Conservation (phyloP, 306 rosid genomes). For the Prunus campanulata region DNA sequence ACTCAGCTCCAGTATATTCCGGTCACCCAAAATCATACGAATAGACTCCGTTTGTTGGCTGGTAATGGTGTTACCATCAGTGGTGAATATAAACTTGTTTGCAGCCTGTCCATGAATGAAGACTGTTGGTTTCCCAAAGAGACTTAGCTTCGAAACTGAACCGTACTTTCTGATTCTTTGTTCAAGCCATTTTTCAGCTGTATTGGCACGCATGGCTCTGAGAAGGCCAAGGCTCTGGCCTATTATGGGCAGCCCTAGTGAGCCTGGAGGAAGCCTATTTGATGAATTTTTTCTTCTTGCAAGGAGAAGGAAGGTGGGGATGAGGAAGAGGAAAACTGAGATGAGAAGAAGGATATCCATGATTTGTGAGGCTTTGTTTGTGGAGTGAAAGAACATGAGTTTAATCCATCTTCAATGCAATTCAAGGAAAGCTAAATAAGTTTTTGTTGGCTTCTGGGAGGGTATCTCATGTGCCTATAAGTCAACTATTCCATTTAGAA, state of each 20-base stretch:
- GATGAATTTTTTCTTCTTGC: conserved; percentile 37
- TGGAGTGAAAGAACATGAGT: not conserved
- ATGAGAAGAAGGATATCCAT: conserved; percentile 36
- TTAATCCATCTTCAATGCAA: not conserved
- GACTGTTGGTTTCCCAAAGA: conserved; percentile 71
- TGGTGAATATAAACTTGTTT: conserved; percentile 53
- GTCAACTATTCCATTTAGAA: not conserved
- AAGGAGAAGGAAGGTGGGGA: conserved; percentile 44
- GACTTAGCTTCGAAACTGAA: conserved; percentile 64
- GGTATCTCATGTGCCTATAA: not conserved
- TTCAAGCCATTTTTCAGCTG: conserved; percentile 60
- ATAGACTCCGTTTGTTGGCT: conserved; percentile 51
- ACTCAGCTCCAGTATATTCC: conserved; percentile 44
- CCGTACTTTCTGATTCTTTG: conserved; percentile 61
- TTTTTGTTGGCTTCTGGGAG: not conserved
- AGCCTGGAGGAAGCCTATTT: conserved; percentile 67
- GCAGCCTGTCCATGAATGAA: conserved; percentile 70
- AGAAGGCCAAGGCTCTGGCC: conserved; percentile 68
- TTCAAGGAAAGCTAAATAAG: not conserved
- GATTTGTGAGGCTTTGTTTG: conserved; percentile 1
- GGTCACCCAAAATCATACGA: conserved; percentile 49
- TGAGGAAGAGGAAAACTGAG: conserved; percentile 33
- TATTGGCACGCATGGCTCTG: conserved; percentile 56
- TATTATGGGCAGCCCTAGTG: conserved; percentile 63
- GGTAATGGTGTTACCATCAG: conserved; percentile 12